Conservation (phyloP, 192 early-diverging fungal genomes). For the Pilobolus umbonatus region DNA sequence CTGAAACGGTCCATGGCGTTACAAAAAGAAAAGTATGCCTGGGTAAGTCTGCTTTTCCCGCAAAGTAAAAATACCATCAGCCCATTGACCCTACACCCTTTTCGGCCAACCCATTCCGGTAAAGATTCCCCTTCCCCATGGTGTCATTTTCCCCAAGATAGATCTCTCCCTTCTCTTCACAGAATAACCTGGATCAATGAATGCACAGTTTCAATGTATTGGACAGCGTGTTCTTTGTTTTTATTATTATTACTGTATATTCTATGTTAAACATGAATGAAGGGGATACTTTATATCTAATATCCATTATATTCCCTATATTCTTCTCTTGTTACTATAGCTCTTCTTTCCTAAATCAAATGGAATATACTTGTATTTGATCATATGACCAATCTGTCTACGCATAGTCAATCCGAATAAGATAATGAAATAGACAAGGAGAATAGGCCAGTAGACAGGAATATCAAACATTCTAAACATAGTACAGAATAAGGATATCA, state of each 20-base stretch:
- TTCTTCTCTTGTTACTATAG: constrained; percentile 38
- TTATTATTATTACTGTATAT: neutral
- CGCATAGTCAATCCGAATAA: constrained; percentile 95
- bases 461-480: constrained; percentile 88
- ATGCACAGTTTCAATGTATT: neutral
- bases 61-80: no score
- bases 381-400: constrained; percentile 96
- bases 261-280: neutral
- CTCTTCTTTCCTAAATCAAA: constrained; percentile 78
- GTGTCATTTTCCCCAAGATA: no score
- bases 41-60: no score
- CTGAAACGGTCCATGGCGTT: no score
- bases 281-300: neutral
- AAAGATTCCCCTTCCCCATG: no score
- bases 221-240: neutral
- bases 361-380: constrained; percentile 88
- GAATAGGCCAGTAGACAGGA: constrained; percentile 99
- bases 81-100: no score
- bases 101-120: no score
- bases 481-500: constrained; percentile 82
- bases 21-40: no score
- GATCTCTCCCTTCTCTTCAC: no score
- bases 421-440: constrained; percentile 93
- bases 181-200: no score
- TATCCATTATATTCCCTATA: neutral